Evolutionary conservation across 2,329 filamentous ascomycete genomes (phyloP), one percentile per base, ranked within the genome.

Genomic region (Colletotrichum brevisporum): DNA sequence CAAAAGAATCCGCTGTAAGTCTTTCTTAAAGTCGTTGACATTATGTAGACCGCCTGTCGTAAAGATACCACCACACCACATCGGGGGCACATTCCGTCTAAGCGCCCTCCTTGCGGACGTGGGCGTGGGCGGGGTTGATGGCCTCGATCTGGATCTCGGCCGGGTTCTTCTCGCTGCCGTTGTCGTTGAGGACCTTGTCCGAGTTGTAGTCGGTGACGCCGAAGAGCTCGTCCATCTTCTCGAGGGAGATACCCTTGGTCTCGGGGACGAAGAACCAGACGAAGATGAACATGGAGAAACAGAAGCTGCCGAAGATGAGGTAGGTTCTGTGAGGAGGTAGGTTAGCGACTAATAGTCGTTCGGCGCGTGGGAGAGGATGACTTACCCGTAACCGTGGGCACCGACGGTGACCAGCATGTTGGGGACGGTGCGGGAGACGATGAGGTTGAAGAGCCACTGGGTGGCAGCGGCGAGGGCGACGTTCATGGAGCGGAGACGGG

Each of bases 391-490:
- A 3, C 79, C 79, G 47, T 74, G 68, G 5, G 69, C 63, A 15
- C 79, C 80, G 5, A 81, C 77, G 5, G 76, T 83, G 80, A 83
- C 84, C 71, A 92, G 79, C 90, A 92, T 92, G 70, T 84, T 86
- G 0, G 89, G 89, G 8, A 90, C 89, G 21, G 88, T 86, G 50
- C 88, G 82, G 5, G 90, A 89, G 50, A 92, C 88, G 4, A 91
- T 89, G 67, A 92, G 90, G 75, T 92, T 92, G 78, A 92, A 92
- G 5, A 92, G 76, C 89, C 90, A 91, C 74, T 92, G 89, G 1
- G 88, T 91, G 0, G 89, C 88, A 4, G 90, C 89, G 0, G 88
- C 90, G 55, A 91, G 82, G 1, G 89, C 83, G 2, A 92, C 90
- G 74, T 91, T 92, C 71, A 91, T 80, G 15, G 86, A 86, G 54